These are phyloP conservation scores for Cantharellus cinnabarinus DNA, from an alignment of 768 basidiomycete genomes.

Conservation along the genomic window DNA sequence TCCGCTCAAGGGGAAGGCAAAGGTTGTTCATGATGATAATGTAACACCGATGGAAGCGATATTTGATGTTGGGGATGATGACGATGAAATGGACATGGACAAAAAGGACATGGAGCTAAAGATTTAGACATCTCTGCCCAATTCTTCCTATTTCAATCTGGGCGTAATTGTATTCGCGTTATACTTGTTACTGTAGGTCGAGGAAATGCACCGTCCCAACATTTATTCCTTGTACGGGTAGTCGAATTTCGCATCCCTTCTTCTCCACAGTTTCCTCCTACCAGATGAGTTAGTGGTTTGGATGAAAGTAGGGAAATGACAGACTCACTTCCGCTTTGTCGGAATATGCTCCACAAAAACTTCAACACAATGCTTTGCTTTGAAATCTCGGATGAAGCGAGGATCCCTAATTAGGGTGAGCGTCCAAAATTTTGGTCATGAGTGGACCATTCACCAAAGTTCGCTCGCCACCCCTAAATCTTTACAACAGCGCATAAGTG, in stretches of 20 bases:
- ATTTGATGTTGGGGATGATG: neutral
- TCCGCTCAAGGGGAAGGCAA: neutral
- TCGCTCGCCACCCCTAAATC: slow-evolving; percentile 92
- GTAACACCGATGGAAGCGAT: neutral
- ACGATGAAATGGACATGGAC: neutral
- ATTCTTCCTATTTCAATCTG: no score
- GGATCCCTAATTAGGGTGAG: slow-evolving; percentile 54
- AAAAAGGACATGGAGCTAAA: neutral
- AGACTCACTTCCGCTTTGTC: slow-evolving; percentile 74
- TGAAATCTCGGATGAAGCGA: slow-evolving; percentile 86
- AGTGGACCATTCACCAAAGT: slow-evolving; percentile 43
- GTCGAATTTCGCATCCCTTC: slow-evolving; percentile 68
- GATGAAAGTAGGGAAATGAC: slow-evolving; percentile 7
- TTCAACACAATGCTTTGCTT: slow-evolving; percentile 61
- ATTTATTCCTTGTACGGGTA: slow-evolving; percentile 65
- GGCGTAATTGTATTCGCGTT: no score
- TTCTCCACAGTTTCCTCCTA: slow-evolving; percentile 83
- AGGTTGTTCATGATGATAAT: neutral
- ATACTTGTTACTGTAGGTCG: no score
- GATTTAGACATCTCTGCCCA: no score
- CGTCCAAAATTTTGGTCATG: neutral
- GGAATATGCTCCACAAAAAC: slow-evolving; percentile 66
- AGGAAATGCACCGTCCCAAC: no score
- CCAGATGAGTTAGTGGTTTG: neutral
- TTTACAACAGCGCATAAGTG: slow-evolving; percentile 93